Evolutionary conservation across 2,329 filamentous ascomycete genomes (phyloP), one percentile per base, ranked within the genome.

Genomic region (Pyricularia grisea): DNA sequence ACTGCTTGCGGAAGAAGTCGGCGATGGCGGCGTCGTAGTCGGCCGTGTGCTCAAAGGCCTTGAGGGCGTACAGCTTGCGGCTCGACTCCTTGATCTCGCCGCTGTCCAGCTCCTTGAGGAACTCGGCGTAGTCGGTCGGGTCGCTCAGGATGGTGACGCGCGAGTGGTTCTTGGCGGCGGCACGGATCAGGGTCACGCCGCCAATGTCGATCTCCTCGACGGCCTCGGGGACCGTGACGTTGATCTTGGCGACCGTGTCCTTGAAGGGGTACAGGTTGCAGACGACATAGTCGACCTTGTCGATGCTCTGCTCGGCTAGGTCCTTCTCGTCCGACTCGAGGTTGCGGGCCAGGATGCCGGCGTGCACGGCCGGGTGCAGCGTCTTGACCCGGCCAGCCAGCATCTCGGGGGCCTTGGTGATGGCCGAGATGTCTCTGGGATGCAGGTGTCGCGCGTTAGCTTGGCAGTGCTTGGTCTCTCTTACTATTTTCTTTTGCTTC

Each of bases 191-290:
- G 58, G 95, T 99, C 68, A 99, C 95, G 75, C 95, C 95, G 73
- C 94, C 95, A 78, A 99, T 97, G 81, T 99, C 95, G 76, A 99
- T 97, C 84, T 99, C 95, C 83, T 99, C 95, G 58, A 99, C 94
- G 67, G 95, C 95, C 82, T 99, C 94, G 67, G 92, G 89, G 72
- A 99, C 92, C 71, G 94, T 98, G 76, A 99, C 95, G 77, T 97
- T 97, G 83, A 96, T 89, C 86, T 97, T 97, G 75, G 93, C 91
- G 74, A 99, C 90, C 36, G 95, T 99, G 79, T 98, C 94, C 84
- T 97, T 97, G 89, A 99, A 99, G 14, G 95, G 95, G 81, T 99
- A 98, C 69, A 99, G 87, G 83, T 99, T 99, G 90, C 95, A 98
- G 78, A 99, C 91, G 75, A 97, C 93, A 75, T 90, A 97, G 86